Evolutionary conservation across 2,329 filamentous ascomycete genomes (phyloP).

Genomic region (Akanthomyces dipterigenus): DNA sequence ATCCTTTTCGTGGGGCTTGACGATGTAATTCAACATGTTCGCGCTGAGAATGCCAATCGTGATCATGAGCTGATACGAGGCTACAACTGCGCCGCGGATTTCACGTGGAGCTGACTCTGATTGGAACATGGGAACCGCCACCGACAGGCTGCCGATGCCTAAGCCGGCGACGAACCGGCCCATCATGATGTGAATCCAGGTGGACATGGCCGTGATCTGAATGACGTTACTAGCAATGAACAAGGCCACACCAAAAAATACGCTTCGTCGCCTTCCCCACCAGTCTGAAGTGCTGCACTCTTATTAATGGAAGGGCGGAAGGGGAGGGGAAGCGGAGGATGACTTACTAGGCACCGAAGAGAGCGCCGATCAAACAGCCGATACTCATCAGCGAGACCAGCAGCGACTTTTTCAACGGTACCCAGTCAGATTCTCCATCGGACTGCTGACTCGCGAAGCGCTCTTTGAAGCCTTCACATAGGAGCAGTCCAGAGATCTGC

Average conservation of each 20-base stretch:
- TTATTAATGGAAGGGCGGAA: too few species aligned
- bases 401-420: slow-evolving; percentile 39
- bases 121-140: slow-evolving; percentile 62
- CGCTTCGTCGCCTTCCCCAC: slow-evolving; percentile 49
- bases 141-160: slow-evolving; percentile 59
- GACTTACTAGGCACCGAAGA: slow-evolving; percentile 41
- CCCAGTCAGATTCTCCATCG: slow-evolving; percentile 32
- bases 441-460: slow-evolving; percentile 44
- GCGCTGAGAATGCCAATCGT: slow-evolving; percentile 60
- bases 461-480: slow-evolving; percentile 46
- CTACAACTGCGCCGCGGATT: slow-evolving; percentile 58
- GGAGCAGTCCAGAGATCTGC: slow-evolving; percentile 46
- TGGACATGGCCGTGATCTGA: slow-evolving; percentile 51
- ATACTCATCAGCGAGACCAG: slow-evolving; percentile 52
- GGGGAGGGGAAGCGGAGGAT: too few species aligned
- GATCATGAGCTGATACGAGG: slow-evolving; percentile 68
- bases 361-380: slow-evolving; percentile 47
- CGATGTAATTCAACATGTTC: slow-evolving; percentile 48
- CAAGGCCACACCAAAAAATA: slow-evolving; percentile 46
- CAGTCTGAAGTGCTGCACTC: slow-evolving; percentile 45
- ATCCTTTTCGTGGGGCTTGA: too few species aligned
- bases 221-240: slow-evolving; percentile 60
- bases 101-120: slow-evolving; percentile 55
- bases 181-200: slow-evolving; percentile 60
- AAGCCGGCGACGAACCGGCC: slow-evolving; percentile 62